These are phyloP conservation scores for Petasospora rhodanensis DNA, from an alignment of 1,139 yeast genomes.

Conservation along the genomic window DNA sequence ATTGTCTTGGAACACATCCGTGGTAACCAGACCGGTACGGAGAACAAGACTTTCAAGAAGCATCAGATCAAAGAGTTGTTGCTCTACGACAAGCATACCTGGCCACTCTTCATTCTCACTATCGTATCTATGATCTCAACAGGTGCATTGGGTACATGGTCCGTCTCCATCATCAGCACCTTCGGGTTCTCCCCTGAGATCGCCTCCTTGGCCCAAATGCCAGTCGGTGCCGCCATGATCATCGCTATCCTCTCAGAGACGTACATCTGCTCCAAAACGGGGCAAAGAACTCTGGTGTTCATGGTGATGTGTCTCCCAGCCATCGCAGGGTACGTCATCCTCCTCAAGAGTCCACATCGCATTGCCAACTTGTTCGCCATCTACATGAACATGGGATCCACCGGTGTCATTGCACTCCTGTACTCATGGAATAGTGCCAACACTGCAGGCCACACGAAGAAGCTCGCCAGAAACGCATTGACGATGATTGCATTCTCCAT, in stretches of 20 bases:
- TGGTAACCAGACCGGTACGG: conserved; percentile 46
- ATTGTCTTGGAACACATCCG: conserved; percentile 45
- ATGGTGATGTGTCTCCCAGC: conserved; percentile 26
- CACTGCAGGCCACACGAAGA: conserved; percentile 40
- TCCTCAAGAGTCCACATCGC: conserved; percentile 37
- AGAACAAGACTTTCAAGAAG: conserved; percentile 45
- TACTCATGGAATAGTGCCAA: conserved; percentile 35
- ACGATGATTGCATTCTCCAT: conserved; percentile 38
- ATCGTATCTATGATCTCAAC: conserved; percentile 37
- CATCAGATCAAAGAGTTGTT: conserved; percentile 43
- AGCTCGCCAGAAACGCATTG: conserved; percentile 36
- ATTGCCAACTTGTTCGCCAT: conserved; percentile 33
- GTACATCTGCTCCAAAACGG: conserved; percentile 19
- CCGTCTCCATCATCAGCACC: conserved; percentile 40
- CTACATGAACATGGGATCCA: conserved; percentile 35
- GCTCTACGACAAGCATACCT: conserved; percentile 39
- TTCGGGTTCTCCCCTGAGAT: conserved; percentile 37
- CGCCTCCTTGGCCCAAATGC: conserved; percentile 39
- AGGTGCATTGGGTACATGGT: conserved; percentile 41
- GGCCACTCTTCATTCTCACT: conserved; percentile 35
- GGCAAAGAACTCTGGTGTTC: conserved; percentile 22
- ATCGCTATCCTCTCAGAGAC: conserved; percentile 24
- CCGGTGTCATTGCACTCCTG: conserved; percentile 39
- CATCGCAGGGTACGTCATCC: conserved; percentile 39
- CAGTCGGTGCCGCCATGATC: conserved; percentile 41